Conservation (phyloP, 2,329 filamentous ascomycete species). For the Teratosphaeria gauchensis region DNA sequence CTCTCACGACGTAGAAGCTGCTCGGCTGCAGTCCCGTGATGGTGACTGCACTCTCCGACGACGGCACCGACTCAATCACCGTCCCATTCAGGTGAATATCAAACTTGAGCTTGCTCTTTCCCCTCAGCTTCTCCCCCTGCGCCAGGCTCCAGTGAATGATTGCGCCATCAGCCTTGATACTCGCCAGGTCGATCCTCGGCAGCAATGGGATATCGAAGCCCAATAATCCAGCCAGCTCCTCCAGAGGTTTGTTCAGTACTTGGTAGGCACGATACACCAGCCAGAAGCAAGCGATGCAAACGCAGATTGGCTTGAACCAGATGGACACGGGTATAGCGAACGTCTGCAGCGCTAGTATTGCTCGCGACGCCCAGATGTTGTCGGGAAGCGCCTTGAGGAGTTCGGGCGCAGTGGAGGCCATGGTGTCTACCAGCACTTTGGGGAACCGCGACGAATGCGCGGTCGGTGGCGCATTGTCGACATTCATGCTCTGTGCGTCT, state of each 20-base stretch:
- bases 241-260: slow-evolving; percentile 82
- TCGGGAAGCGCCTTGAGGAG: neutral
- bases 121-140: slow-evolving; percentile 37
- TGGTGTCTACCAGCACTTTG: neutral
- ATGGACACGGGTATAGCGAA: neutral
- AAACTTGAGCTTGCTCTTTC: slow-evolving; percentile 70
- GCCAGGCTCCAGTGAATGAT: slow-evolving; percentile 76
- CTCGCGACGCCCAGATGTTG: neutral
- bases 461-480: neutral
- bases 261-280: slow-evolving; percentile 77
- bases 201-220: slow-evolving; percentile 83
- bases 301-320: slow-evolving; percentile 13
- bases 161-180: slow-evolving; percentile 77
- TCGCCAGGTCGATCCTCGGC: slow-evolving; percentile 81
- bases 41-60: slow-evolving; percentile 76
- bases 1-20: slow-evolving; percentile 86
- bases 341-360: neutral
- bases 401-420: neutral
- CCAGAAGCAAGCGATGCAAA: slow-evolving; percentile 12
- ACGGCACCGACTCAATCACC: slow-evolving; percentile 72
- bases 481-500: neutral
- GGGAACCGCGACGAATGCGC: neutral
- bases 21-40: slow-evolving; percentile 79
- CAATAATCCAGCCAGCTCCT: slow-evolving; percentile 80
- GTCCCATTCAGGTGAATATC: slow-evolving; percentile 82